phyloP scores from a whole-genome alignment of 208 protist genomes.

The Crithidia expoeki region DNA sequence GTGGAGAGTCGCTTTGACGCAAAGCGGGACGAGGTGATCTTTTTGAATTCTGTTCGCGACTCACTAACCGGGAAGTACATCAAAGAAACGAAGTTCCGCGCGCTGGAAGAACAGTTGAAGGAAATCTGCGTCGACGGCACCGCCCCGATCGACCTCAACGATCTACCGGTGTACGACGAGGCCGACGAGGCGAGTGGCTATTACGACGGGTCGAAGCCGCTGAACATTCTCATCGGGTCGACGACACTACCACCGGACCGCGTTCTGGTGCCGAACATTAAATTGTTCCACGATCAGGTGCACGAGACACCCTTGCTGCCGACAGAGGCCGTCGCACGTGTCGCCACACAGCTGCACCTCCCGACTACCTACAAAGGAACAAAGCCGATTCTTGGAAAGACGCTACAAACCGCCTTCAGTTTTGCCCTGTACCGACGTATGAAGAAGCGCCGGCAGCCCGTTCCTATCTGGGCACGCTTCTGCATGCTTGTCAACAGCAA shows the following conservation, averaged over 20 bases:
- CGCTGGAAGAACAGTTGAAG: constrained; percentile 33
- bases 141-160: constrained; percentile 45
- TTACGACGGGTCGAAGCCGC: constrained; percentile 38
- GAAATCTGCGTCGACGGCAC: constrained; percentile 33
- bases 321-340: constrained; percentile 20
- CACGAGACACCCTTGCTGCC: constrained; percentile 9
- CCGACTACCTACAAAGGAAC: constrained; percentile 52
- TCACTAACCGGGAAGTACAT: constrained; percentile 35
- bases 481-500: constrained; percentile 57
- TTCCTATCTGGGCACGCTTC: constrained; percentile 54
- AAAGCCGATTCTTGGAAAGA: constrained; percentile 31
- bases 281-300: constrained; percentile 35
- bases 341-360: constrained; percentile 67
- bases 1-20: constrained; percentile 11
- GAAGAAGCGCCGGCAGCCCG: constrained; percentile 20
- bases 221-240: constrained; percentile 64
- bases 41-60: constrained; percentile 32
- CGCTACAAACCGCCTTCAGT: constrained; percentile 66
- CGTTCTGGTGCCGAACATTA: constrained; percentile 30
- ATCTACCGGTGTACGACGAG: constrained; percentile 49
- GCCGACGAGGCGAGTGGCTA: constrained; percentile 38
- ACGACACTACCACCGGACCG: constrained; percentile 60
- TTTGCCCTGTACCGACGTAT: constrained; percentile 41
- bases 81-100: constrained; percentile 19
- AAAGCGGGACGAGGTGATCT: constrained; percentile 36